phyloP scores from a whole-genome alignment of 2,329 filamentous ascomycete genomes.

The Hirsutella thompsonii region DNA sequence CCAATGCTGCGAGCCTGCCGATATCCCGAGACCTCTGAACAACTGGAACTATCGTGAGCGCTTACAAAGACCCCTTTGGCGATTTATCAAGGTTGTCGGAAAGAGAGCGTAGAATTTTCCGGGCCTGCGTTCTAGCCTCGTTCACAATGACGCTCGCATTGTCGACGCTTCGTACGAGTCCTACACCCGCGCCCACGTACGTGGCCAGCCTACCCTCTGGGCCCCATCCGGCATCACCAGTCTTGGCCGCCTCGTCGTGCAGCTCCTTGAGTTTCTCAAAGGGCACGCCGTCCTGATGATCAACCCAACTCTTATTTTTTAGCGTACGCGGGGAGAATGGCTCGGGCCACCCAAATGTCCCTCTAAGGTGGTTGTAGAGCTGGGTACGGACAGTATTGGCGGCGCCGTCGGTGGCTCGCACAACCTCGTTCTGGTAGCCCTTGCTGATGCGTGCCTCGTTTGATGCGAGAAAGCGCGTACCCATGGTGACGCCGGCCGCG shows the following conservation, averaged over 20 bases:
- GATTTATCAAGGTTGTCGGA: no score
- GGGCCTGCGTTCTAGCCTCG: slow-evolving; percentile 9
- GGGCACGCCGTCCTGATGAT: slow-evolving; percentile 19
- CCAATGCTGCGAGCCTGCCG: no score
- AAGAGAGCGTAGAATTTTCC: no score
- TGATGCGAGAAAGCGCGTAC: slow-evolving; percentile 48
- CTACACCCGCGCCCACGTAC: slow-evolving; percentile 33
- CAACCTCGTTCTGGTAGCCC: slow-evolving; percentile 28
- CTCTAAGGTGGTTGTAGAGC: slow-evolving; percentile 30
- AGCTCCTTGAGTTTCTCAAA: slow-evolving; percentile 31
- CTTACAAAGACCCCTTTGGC: no score
- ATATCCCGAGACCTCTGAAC: no score
- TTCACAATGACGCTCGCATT: slow-evolving; percentile 24
- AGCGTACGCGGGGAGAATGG: slow-evolving; percentile 25
- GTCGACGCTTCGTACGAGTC: slow-evolving; percentile 27
- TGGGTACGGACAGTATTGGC: slow-evolving; percentile 25
- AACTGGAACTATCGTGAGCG: no score
- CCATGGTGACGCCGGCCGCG: slow-evolving; percentile 43
- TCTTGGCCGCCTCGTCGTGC: slow-evolving; percentile 25
- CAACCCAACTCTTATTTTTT: slow-evolving; percentile 23
- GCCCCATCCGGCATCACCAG: slow-evolving; percentile 32
- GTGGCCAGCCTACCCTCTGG: slow-evolving; percentile 33
- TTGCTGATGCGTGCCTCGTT: slow-evolving; percentile 23
- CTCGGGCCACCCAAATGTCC: slow-evolving; percentile 28
- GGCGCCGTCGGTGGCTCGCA: slow-evolving; percentile 26